Evolutionary conservation across 75 land plant species (phyloP).

Genomic region (Ceratopteris richardii): DNA sequence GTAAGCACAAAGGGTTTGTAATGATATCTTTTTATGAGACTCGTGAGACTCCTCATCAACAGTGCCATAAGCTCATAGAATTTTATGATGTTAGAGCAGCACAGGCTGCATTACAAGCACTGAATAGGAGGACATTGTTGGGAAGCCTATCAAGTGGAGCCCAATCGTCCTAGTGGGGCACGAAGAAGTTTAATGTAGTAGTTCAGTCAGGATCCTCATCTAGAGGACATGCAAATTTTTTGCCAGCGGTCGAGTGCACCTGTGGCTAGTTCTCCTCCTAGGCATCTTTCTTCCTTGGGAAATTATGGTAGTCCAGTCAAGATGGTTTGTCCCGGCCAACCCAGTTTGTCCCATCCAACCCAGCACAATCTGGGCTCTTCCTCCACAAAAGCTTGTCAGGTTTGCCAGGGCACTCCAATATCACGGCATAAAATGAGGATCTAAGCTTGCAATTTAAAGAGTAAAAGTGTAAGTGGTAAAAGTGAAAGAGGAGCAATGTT

Average conservation of each 20-base stretch:
- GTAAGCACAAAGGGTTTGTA: slow-evolving; percentile 92
- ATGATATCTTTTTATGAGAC: slow-evolving; percentile 97
- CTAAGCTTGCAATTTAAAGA: no score
- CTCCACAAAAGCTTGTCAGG: slow-evolving; percentile 46
- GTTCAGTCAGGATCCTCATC: slow-evolving; percentile 74
- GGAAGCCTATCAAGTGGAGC: slow-evolving; percentile 78
- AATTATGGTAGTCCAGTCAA: slow-evolving; percentile 59
- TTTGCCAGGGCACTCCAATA: slow-evolving; percentile 53
- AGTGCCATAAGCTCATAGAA: slow-evolving; percentile 65
- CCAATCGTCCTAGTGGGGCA: slow-evolving; percentile 54
- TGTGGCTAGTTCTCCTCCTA: slow-evolving; percentile 78
- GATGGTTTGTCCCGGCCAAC: no score
- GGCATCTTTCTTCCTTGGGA: slow-evolving; percentile 46
- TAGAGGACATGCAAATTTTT: slow-evolving; percentile 54
- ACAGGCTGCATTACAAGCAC: slow-evolving; percentile 65
- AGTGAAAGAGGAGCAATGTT: no score
- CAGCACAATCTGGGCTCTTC: slow-evolving; percentile 50
- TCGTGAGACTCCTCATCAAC: slow-evolving; percentile 61
- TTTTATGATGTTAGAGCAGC: slow-evolving; percentile 87
- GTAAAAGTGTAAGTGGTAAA: no score
- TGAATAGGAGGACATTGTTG: slow-evolving; percentile 76
- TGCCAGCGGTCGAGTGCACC: slow-evolving; percentile 73
- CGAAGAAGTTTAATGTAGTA: slow-evolving; percentile 78
- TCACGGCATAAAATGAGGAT: no score
- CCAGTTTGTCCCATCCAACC: slow-evolving; percentile 26